Conservation (phyloP, 805 yeast species). For the Ogataea ganodermae region DNA sequence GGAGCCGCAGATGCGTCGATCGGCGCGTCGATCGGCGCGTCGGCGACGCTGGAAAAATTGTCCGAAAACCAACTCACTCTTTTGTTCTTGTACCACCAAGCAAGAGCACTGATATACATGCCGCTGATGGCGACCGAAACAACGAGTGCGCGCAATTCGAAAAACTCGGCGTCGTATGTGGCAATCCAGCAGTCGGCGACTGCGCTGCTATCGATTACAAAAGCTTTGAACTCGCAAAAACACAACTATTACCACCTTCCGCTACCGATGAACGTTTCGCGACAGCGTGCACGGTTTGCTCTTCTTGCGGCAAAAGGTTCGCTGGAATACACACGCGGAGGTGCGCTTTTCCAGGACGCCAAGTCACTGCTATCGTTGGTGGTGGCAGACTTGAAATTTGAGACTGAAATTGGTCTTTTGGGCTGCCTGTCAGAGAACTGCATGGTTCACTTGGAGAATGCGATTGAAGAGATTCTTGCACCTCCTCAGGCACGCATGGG, state of each 20-base stretch:
- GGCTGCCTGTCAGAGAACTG: slow-evolving; percentile 64
- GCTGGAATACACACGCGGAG: slow-evolving; percentile 80
- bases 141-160: slow-evolving; percentile 29
- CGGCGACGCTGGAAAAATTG: slow-evolving; percentile 23
- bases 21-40: neutral
- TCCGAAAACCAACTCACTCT: slow-evolving; percentile 54
- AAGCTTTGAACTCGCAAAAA: slow-evolving; percentile 42
- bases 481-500: slow-evolving; percentile 39
- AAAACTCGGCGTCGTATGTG: slow-evolving; percentile 57
- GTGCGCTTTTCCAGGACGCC: slow-evolving; percentile 73
- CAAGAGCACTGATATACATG: slow-evolving; percentile 62
- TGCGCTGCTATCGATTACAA: slow-evolving; percentile 53
- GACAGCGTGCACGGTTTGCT: slow-evolving; percentile 64
- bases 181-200: slow-evolving; percentile 71
- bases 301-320: slow-evolving; percentile 73
- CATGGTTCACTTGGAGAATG: slow-evolving; percentile 54
- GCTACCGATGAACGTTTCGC: slow-evolving; percentile 60
- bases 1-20: neutral
- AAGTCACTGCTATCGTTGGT: slow-evolving; percentile 55
- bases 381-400: slow-evolving; percentile 50
- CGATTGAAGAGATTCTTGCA: slow-evolving; percentile 64
- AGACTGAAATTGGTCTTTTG: slow-evolving; percentile 54
- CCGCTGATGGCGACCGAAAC: slow-evolving; percentile 56
- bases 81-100: slow-evolving; percentile 59
- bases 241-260: slow-evolving; percentile 49